Percentiles rank a stretch among this genome's conserved stretches.
phyloP scores from a whole-genome alignment of 2,329 filamentous ascomycete genomes.

The Colletotrichum neosansevieriae region DNA sequence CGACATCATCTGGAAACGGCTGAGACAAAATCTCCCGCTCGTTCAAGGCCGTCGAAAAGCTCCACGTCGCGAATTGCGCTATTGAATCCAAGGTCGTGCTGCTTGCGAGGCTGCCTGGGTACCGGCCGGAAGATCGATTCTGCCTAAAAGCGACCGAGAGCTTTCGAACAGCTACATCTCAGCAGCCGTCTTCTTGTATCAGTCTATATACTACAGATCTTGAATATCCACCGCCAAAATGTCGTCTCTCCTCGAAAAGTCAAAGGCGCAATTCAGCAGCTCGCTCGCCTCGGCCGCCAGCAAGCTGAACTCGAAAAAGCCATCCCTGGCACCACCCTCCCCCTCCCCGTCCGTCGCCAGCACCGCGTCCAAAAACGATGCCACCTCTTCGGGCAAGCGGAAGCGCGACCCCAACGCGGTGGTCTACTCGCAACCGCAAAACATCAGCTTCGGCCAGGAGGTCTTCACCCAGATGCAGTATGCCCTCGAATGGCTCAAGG shows the following conservation, averaged over 20 bases:
- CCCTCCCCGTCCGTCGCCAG: conserved; percentile 71
- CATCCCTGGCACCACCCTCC: conserved; percentile 68
- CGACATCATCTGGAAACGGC: background rate
- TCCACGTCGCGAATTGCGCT: too few species aligned
- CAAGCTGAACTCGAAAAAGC: conserved; percentile 67
- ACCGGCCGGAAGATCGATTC: background rate
- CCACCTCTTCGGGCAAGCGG: conserved; percentile 70
- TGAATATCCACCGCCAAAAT: conserved; percentile 53
- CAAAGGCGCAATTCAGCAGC: conserved; percentile 72
- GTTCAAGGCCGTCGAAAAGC: too few species aligned
- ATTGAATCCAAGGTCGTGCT: background rate
- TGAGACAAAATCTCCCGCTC: too few species aligned
- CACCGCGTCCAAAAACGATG: conserved; percentile 61
- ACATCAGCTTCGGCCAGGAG: conserved; percentile 81
- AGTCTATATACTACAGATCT: conserved; percentile 1
- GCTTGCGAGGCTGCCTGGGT: background rate
- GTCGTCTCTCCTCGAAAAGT: conserved; percentile 73
- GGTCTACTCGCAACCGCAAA: conserved; percentile 81
- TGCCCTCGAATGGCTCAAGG: conserved; percentile 85
- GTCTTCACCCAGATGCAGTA: conserved; percentile 90
- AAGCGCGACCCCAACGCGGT: conserved; percentile 68
- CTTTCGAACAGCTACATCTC: background rate
- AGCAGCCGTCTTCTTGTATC: background rate
- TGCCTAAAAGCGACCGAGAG: background rate
- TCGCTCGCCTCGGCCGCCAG: conserved; percentile 72